phyloP scores from a whole-genome alignment of 2,329 filamentous ascomycete species.

The Teratosphaeria zuluensis region DNA sequence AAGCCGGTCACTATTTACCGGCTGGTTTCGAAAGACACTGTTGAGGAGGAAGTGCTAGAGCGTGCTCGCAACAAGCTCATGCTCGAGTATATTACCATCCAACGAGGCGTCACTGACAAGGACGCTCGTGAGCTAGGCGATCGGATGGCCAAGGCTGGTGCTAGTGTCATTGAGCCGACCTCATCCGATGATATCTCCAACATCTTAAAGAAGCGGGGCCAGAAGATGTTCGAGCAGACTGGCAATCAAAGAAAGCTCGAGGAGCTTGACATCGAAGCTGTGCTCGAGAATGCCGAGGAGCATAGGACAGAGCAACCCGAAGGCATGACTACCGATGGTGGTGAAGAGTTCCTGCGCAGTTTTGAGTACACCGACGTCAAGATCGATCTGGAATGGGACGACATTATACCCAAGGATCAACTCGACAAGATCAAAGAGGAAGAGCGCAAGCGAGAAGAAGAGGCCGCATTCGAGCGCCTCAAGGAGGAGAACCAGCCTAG shows the following conservation, averaged over 20 bases:
- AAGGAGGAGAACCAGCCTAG: conserved; percentile 80
- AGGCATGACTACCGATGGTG: conserved; percentile 88
- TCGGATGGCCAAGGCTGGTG: conserved; percentile 58
- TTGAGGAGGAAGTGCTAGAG: conserved; percentile 95
- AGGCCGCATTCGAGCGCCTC: conserved; percentile 64
- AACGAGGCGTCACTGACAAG: conserved; percentile 92
- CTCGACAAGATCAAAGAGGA: conserved; percentile 82
- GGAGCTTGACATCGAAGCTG: conserved; percentile 93
- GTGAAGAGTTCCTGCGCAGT: conserved; percentile 85
- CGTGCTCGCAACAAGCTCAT: conserved; percentile 94
- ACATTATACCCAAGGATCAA: conserved; percentile 92
- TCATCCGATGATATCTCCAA: conserved; percentile 92
- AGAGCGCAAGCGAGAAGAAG: conserved; percentile 70
- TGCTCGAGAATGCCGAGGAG: conserved; percentile 92
- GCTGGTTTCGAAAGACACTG: conserved; percentile 93
- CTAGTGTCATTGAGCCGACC: conserved; percentile 61
- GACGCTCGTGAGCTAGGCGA: conserved; percentile 74
- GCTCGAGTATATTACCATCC: conserved; percentile 93
- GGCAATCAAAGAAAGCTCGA: conserved; percentile 95
- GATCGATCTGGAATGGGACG: conserved; percentile 91
- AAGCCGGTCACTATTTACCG: conserved; percentile 94
- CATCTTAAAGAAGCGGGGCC: conserved; percentile 94
- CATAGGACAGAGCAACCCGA: conserved; percentile 94
- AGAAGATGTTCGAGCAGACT: conserved; percentile 97
- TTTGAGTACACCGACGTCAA: conserved; percentile 97